These are phyloP conservation scores for Globisporangium echinulatum DNA, from an alignment of 352 stramenopile species.

Conservation along the genomic window DNA sequence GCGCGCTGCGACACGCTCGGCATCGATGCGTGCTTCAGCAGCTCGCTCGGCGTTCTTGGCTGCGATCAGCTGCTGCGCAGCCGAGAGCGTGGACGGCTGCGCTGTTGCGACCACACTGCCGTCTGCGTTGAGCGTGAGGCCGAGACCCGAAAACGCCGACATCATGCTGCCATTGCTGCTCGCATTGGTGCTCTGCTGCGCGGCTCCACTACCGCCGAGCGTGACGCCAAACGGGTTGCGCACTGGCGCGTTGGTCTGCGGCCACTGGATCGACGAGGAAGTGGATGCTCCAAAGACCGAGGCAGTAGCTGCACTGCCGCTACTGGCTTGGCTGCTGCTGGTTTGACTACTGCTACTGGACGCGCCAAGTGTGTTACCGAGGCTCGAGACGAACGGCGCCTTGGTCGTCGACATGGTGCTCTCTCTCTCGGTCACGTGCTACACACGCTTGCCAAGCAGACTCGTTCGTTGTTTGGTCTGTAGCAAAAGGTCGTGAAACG, in stretches of 20 bases:
- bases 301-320: not conserved
- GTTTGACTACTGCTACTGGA: not conserved
- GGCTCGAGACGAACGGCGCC: conserved; percentile 35
- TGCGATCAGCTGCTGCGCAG: conserved; percentile 45
- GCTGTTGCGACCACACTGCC: conserved; percentile 13
- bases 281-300: not conserved
- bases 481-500: too few species aligned
- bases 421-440: too few species aligned
- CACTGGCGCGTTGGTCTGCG: conserved; percentile 6
- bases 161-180: conserved; percentile 26
- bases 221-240: conserved; percentile 19
- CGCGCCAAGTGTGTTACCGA: conserved; percentile 23
- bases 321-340: not conserved
- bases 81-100: conserved; percentile 15
- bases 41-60: conserved; percentile 38
- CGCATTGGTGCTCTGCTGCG: not conserved
- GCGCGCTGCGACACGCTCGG: conserved; percentile 12
- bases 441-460: not conserved
- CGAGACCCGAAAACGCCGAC: conserved; percentile 49
- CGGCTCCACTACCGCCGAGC: not conserved
- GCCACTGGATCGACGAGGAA: conserved; percentile 14
- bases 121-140: conserved; percentile 33
- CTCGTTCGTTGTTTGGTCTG: not conserved
- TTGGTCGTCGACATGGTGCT: conserved; percentile 6
- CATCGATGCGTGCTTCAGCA: conserved; percentile 19